Evolutionary conservation across 768 basidiomycete species (phyloP).

Genomic region (Hygrocybe coccinea): DNA sequence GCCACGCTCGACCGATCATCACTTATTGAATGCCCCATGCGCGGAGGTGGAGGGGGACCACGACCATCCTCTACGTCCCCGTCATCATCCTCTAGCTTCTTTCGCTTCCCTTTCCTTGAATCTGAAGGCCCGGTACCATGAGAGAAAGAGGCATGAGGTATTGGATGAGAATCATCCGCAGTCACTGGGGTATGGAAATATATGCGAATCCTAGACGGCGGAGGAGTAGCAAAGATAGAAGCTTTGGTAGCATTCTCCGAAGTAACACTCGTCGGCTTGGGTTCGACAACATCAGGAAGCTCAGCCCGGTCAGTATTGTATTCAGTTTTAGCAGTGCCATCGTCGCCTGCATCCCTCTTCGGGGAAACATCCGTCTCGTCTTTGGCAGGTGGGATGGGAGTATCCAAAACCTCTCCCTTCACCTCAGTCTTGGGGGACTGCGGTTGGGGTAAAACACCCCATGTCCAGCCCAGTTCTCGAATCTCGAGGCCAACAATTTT

Average conservation of each 20-base stretch:
- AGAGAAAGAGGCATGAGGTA: slow-evolving; percentile 55
- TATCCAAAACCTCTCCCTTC: slow-evolving; percentile 30
- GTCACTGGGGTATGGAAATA: slow-evolving; percentile 90
- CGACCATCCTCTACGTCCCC: slow-evolving; percentile 72
- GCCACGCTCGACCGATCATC: slow-evolving; percentile 56
- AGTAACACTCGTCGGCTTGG: slow-evolving; percentile 27
- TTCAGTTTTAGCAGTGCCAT: slow-evolving; percentile 28
- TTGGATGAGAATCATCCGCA: slow-evolving; percentile 72
- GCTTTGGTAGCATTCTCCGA: slow-evolving; percentile 15
- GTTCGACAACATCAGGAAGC: slow-evolving; percentile 23
- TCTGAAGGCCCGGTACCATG: slow-evolving; percentile 49
- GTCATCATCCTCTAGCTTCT: slow-evolving; percentile 87
- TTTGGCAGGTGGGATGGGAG: slow-evolving; percentile 28
- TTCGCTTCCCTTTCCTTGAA: slow-evolving; percentile 75
- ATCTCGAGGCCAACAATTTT: slow-evolving; percentile 91
- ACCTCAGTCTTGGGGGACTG: slow-evolving; percentile 31
- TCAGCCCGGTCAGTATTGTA: slow-evolving; percentile 21
- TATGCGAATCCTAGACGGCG: slow-evolving; percentile 79
- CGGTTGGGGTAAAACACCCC: slow-evolving; percentile 58
- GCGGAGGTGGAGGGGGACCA: slow-evolving; percentile 61
- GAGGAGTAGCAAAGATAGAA: slow-evolving; percentile 39
- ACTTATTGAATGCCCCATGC: slow-evolving; percentile 38
- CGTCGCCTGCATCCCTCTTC: slow-evolving; percentile 16
- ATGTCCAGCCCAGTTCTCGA: slow-evolving; percentile 76
- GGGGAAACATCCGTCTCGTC: slow-evolving; percentile 24